Conservation (phyloP, 116 monocot genomes). For the Zostera marina region DNA sequence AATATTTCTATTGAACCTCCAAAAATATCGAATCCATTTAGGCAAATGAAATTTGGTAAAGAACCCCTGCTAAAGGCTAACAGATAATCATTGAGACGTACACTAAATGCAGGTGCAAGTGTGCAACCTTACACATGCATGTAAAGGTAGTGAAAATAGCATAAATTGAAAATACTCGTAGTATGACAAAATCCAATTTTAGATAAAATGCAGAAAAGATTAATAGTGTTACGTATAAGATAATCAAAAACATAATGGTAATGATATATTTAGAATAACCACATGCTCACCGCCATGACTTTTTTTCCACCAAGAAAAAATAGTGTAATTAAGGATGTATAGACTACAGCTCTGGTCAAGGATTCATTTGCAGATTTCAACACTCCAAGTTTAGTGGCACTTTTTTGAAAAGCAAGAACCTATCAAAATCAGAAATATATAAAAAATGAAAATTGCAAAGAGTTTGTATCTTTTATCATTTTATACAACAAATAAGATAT, state of each 20-base stretch:
- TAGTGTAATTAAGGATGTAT: conserved; percentile 74
- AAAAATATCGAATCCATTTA: neutral
- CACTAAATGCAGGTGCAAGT: too few species aligned
- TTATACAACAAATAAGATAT: conserved; percentile 2
- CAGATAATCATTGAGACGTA: too few species aligned
- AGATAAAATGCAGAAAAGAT: too few species aligned
- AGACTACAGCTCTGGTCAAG: conserved; percentile 75
- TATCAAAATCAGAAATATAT: conserved; percentile 8
- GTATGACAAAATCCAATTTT: too few species aligned
- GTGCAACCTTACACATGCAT: too few species aligned
- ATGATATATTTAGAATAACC: neutral
- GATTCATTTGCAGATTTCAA: conserved; percentile 98
- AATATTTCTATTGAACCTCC: neutral
- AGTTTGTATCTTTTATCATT: neutral
- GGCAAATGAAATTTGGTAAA: neutral
- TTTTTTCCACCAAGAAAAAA: conserved; percentile 93
- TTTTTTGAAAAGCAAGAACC: conserved; percentile 69
- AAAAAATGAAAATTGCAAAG: neutral
- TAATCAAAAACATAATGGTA: neutral
- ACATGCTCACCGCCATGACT: conserved; percentile 61
- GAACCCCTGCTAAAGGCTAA: neutral
- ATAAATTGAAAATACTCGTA: too few species aligned
- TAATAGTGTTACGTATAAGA: too few species aligned
- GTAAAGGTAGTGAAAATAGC: too few species aligned
- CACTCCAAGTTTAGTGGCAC: conserved; percentile 68